These are phyloP conservation scores for Gilbertella persicaria DNA, from an alignment of 371 early-diverging fungal genomes.

Conservation along the genomic window DNA sequence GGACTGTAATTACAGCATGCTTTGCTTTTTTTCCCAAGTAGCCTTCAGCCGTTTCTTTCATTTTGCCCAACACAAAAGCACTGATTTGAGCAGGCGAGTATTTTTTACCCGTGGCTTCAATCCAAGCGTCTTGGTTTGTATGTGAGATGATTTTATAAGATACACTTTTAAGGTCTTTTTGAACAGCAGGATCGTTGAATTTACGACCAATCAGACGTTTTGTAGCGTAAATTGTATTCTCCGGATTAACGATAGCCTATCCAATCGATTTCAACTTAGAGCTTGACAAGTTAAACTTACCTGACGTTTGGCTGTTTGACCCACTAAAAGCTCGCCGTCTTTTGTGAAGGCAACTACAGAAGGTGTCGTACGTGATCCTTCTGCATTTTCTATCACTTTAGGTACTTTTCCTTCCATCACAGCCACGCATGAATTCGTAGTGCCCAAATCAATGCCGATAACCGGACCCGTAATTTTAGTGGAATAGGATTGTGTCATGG, in stretches of 20 bases:
- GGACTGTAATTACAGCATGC: slow-evolving; percentile 91
- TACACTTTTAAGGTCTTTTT: slow-evolving; percentile 82
- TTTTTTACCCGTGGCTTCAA: slow-evolving; percentile 88
- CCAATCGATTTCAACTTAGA: background rate
- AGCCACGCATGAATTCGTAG: slow-evolving; percentile 99
- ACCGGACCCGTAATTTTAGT: slow-evolving; percentile 67
- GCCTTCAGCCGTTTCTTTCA: slow-evolving; percentile 93
- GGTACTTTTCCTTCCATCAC: slow-evolving; percentile 98
- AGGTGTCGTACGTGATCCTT: slow-evolving; percentile 97
- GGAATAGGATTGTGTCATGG: background rate
- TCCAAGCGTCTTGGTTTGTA: slow-evolving; percentile 98
- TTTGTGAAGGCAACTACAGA: slow-evolving; percentile 95
- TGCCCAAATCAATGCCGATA: slow-evolving; percentile 99
- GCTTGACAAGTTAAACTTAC: slow-evolving; percentile 29
- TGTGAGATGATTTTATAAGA: slow-evolving; percentile 92
- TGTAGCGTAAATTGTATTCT: slow-evolving; percentile 92
- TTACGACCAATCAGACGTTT: slow-evolving; percentile 97
- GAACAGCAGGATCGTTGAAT: slow-evolving; percentile 85
- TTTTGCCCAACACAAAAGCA: slow-evolving; percentile 91
- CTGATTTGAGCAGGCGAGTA: slow-evolving; percentile 97
- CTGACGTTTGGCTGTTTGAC: slow-evolving; percentile 95
- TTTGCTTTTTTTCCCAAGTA: slow-evolving; percentile 85
- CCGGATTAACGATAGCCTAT: slow-evolving; percentile 90
- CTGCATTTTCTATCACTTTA: slow-evolving; percentile 95
- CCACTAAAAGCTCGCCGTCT: slow-evolving; percentile 93